A percentile compares a stretch with the other conserved stretches of the same genome.
Conservation (phyloP, 73 alveolate species). For the Breviolum minutum region DNA sequence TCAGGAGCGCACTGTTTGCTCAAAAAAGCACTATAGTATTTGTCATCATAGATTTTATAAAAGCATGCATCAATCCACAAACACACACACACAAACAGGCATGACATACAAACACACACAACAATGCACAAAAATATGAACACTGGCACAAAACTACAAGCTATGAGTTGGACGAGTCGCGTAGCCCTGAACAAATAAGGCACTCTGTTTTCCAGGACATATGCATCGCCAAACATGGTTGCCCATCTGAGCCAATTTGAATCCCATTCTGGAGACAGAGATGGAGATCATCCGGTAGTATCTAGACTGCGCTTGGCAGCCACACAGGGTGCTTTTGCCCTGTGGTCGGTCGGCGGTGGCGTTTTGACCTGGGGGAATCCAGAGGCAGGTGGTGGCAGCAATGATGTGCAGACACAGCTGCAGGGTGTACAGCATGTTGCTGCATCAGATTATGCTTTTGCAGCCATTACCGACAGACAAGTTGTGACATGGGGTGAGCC, state of each 20-base stretch:
- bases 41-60: too few species aligned
- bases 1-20: too few species aligned
- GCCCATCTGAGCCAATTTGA: not conserved
- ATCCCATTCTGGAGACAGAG: not conserved
- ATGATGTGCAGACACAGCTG: not conserved
- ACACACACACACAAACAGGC: too few species aligned
- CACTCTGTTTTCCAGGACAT: not conserved
- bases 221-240: too few species aligned
- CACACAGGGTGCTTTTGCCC: slow-evolving; percentile 42
- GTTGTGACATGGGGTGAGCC: slow-evolving; percentile 44
- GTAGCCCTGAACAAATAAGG: not conserved
- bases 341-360: not conserved
- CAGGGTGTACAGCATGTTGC: not conserved
- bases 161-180: not conserved
- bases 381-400: not conserved
- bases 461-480: not conserved
- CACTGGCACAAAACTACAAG: too few species aligned
- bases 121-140: too few species aligned
- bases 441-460: slow-evolving; percentile 12
- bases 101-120: too few species aligned
- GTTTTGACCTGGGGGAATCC: slow-evolving; percentile 15
- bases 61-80: too few species aligned
- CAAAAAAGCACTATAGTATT: too few species aligned
- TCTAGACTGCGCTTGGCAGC: slow-evolving; percentile 1
- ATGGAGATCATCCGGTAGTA: not conserved